A percentile compares a stretch with the other conserved stretches of the same genome.
Evolutionary conservation across 208 protist genomes (phyloP).

Genomic region (Trypanosoma cruzi): DNA sequence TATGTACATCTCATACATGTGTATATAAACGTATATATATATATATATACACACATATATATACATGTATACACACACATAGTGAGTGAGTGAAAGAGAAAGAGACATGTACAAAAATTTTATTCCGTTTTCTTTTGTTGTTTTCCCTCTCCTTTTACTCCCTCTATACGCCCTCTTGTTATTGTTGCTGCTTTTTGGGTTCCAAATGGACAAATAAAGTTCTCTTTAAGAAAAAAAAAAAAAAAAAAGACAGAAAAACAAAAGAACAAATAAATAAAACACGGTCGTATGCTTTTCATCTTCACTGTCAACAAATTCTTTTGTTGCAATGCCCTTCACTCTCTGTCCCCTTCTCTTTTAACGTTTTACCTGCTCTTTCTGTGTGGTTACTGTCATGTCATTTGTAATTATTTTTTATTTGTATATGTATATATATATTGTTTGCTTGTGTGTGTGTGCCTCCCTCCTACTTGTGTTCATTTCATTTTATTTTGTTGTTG

Average conservation of each 20-base stretch:
- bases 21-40: slow-evolving; percentile 8
- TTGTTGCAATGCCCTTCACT: not conserved
- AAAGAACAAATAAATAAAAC: slow-evolving; percentile 13
- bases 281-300: not conserved
- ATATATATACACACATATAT: slow-evolving; percentile 8
- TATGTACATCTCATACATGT: slow-evolving; percentile 1
- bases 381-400: not conserved
- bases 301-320: not conserved
- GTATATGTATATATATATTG: too few relatives aligned
- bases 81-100: slow-evolving; percentile 1
- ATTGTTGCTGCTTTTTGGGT: too few relatives aligned
- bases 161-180: too few relatives aligned
- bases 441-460: too few relatives aligned
- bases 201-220: too few relatives aligned
- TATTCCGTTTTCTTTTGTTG: too few relatives aligned
- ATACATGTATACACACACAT: slow-evolving; percentile 17
- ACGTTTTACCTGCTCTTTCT: not conserved
- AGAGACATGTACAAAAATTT: too few relatives aligned
- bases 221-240: too few relatives aligned
- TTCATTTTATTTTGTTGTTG: not conserved
- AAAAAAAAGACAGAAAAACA: too few relatives aligned
- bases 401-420: not conserved
- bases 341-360: not conserved
- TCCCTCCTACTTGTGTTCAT: not conserved
- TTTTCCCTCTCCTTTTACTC: too few relatives aligned